Evolutionary conservation across 495 filamentous ascomycete genomes (phyloP).

Genomic region (Trichoderma asperelloides): DNA sequence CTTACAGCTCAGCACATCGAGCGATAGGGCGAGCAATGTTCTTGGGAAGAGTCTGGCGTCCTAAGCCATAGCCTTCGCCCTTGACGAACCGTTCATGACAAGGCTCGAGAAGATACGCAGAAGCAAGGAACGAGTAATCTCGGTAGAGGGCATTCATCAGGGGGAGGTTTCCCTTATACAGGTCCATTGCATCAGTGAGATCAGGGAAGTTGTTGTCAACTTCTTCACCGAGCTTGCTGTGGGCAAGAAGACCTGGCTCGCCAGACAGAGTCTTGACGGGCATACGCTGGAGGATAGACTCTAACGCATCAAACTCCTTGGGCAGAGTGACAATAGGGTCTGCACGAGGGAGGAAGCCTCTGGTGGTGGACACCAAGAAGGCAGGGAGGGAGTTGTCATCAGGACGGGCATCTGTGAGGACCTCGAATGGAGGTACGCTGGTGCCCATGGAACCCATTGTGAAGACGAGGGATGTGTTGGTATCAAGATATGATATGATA

Average conservation of each 20-base stretch:
- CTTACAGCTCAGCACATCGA: conserved; percentile 70
- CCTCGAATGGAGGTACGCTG: conserved; percentile 24
- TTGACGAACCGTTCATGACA: conserved; percentile 67
- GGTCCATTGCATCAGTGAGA: conserved; percentile 59
- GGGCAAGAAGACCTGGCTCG: conserved; percentile 66
- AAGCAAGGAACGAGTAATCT: conserved; percentile 84
- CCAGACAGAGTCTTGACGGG: conserved; percentile 63
- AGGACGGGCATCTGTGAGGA: conserved; percentile 31
- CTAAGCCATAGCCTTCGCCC: conserved; percentile 66
- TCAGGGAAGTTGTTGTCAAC: conserved; percentile 62
- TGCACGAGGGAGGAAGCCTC: conserved; percentile 67
- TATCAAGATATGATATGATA: conserved; percentile 9
- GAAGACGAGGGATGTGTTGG: conserved; percentile 13
- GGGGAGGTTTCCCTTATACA: conserved; percentile 59
- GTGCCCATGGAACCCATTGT: conserved; percentile 28
- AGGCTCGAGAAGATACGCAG: conserved; percentile 87
- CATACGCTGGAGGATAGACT: conserved; percentile 62
- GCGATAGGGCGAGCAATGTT: conserved; percentile 66
- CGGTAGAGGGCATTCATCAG: conserved; percentile 76
- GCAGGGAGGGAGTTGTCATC: conserved; percentile 50
- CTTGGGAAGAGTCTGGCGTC: conserved; percentile 57
- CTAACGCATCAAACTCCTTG: conserved; percentile 56
- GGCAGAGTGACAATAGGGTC: conserved; percentile 56
- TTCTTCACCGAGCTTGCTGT: conserved; percentile 57
- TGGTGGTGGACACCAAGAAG: conserved; percentile 79